Percentiles rank a stretch among this genome's conserved stretches.
phyloP scores from a whole-genome alignment of 2,329 filamentous ascomycete genomes.

The Clarireedia monteithiana region DNA sequence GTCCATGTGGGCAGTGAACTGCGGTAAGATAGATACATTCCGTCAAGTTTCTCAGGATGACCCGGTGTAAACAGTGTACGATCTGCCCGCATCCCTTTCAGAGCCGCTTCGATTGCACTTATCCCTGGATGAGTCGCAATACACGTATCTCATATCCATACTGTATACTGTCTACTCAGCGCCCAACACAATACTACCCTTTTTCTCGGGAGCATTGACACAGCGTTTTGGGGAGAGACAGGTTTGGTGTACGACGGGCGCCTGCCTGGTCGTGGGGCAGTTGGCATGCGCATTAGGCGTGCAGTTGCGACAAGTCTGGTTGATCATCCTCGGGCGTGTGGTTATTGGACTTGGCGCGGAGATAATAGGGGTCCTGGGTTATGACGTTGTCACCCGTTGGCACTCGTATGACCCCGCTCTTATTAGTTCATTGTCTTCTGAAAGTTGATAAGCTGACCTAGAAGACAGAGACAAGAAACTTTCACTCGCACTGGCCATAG shows the following conservation, averaged over 20 bases:
- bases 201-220: not conserved
- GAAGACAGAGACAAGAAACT: no score
- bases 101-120: slow-evolving; percentile 3
- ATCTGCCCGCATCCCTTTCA: slow-evolving; percentile 5
- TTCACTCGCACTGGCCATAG: no score
- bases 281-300: not conserved
- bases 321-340: not conserved
- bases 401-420: no score
- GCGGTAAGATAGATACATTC: no score
- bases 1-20: no score
- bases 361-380: not conserved
- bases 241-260: not conserved
- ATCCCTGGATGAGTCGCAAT: not conserved
- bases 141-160: slow-evolving; percentile 1
- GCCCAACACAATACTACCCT: slow-evolving; percentile 5
- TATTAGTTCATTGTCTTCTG: no score
- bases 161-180: slow-evolving; percentile 6
- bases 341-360: not conserved
- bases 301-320: not conserved
- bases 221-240: not conserved
- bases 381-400: no score
- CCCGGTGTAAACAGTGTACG: slow-evolving; percentile 2
- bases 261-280: not conserved
- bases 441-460: no score
- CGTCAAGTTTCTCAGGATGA: no score